phyloP scores from a whole-genome alignment of 495 filamentous ascomycete genomes.

The Thermochaetoides thermophila region DNA sequence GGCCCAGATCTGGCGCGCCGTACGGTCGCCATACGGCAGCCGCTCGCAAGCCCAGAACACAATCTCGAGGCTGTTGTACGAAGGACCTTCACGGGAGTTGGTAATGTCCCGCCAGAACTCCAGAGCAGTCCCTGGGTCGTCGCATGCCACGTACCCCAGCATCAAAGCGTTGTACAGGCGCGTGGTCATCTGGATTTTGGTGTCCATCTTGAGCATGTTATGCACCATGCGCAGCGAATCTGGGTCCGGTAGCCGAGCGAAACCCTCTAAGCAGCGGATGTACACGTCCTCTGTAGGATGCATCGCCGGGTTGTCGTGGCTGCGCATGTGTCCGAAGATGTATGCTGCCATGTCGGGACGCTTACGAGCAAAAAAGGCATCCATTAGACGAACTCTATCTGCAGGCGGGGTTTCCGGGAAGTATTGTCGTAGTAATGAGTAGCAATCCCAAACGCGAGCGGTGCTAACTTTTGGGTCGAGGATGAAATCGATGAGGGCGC shows the following conservation, averaged over 20 bases:
- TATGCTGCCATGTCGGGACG: slow-evolving; percentile 69
- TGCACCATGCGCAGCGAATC: slow-evolving; percentile 60
- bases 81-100: slow-evolving; percentile 64
- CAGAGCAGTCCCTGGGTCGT: slow-evolving; percentile 45
- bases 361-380: slow-evolving; percentile 59
- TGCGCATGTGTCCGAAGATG: slow-evolving; percentile 82
- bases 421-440: slow-evolving; percentile 56
- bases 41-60: slow-evolving; percentile 64
- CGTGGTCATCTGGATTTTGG: slow-evolving; percentile 60
- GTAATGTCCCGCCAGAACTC: slow-evolving; percentile 72
- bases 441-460: slow-evolving; percentile 62
- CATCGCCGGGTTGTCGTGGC: slow-evolving; percentile 37
- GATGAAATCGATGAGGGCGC: slow-evolving; percentile 49
- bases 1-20: slow-evolving; percentile 59
- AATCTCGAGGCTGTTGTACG: slow-evolving; percentile 58
- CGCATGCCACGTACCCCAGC: slow-evolving; percentile 62
- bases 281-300: slow-evolving; percentile 63
- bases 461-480: slow-evolving; percentile 44
- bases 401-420: slow-evolving; percentile 58
- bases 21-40: slow-evolving; percentile 44
- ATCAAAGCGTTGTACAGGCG: slow-evolving; percentile 68
- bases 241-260: slow-evolving; percentile 47
- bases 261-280: slow-evolving; percentile 56
- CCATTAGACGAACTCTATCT: slow-evolving; percentile 61
- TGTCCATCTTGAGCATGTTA: slow-evolving; percentile 87